Percentiles rank a stretch among this genome's conserved stretches.
Evolutionary conservation across 192 early-diverging fungal genomes (phyloP).

Genomic region (Jimgerdemannia lactiflua): DNA sequence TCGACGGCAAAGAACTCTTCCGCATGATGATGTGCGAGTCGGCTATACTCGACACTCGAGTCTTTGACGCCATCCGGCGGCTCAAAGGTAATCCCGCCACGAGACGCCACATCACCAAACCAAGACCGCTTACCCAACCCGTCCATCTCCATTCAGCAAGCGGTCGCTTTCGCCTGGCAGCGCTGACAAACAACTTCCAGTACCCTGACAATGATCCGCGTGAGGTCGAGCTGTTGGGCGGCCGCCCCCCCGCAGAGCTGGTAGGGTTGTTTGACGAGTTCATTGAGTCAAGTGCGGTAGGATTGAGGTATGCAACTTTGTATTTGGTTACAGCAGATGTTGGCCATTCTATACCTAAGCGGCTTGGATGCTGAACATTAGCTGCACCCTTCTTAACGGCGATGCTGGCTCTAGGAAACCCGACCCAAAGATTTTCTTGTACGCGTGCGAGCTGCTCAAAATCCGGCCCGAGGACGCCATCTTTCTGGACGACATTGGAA

Average conservation of each 20-base stretch:
- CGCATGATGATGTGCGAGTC: constrained; percentile 61
- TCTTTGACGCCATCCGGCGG: constrained; percentile 49
- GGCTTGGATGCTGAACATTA: too few species aligned
- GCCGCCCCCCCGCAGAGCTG: constrained; percentile 32
- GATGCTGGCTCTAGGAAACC: constrained; percentile 60
- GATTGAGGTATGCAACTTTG: constrained; percentile 44
- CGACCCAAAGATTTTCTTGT: constrained; percentile 67
- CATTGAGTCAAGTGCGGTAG: constrained; percentile 74
- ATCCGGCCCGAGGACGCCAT: constrained; percentile 65
- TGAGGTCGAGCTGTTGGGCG: constrained; percentile 31
- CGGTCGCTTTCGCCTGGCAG: constrained; percentile 63
- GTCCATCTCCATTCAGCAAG: constrained; percentile 24
- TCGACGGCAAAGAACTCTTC: constrained; percentile 63
- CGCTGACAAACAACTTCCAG: constrained; percentile 84
- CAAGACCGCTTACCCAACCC: too few species aligned
- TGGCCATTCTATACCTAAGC: background rate
- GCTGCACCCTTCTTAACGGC: background rate
- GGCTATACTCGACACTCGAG: constrained; percentile 30
- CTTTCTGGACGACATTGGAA: constrained; percentile 86
- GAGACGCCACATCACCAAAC: background rate
- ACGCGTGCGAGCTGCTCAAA: constrained; percentile 68
- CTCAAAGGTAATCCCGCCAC: constrained; percentile 32
- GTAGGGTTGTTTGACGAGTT: constrained; percentile 62
- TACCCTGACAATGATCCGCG: constrained; percentile 36
- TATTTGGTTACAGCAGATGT: background rate